Conservation (phyloP, 768 basidiomycete genomes). For the Russula olivacea region DNA sequence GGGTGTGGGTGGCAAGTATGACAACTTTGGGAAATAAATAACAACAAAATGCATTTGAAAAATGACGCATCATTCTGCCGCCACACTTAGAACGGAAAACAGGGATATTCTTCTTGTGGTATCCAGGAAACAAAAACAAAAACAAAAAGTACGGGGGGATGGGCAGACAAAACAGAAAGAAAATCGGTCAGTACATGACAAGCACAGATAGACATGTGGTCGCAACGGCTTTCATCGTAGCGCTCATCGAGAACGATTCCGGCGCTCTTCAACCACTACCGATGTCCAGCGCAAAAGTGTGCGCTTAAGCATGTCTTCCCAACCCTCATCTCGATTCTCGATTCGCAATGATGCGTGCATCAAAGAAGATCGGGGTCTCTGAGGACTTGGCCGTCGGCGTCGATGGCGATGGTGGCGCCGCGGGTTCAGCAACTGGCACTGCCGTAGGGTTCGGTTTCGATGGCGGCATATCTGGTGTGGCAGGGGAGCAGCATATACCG, state of each 20-base stretch:
- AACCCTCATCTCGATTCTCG: constrained; percentile 67
- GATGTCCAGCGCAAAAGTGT: constrained; percentile 61
- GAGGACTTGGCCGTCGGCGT: constrained; percentile 32
- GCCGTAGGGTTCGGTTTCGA: constrained; percentile 26
- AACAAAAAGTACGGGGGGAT: background rate
- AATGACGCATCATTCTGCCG: background rate
- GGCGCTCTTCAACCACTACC: constrained; percentile 55
- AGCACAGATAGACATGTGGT: background rate
- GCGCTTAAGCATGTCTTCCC: constrained; percentile 73
- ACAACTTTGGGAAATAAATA: too few species aligned
- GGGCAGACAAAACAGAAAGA: background rate
- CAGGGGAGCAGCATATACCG: constrained; percentile 63
- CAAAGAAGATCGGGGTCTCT: constrained; percentile 56
- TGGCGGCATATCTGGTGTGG: constrained; percentile 32
- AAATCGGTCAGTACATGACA: constrained; percentile 6
- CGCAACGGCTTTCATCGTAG: background rate
- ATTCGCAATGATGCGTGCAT: constrained; percentile 66
- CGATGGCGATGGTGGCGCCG: constrained; percentile 28
- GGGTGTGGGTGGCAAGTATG: too few species aligned
- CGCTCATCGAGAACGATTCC: constrained; percentile 27
- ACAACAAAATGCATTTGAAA: background rate
- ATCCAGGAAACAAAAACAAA: background rate
- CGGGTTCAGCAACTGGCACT: background rate
- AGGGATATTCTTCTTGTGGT: background rate
- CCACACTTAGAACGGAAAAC: background rate